Base-by-base conservation (phyloP, 2,329 filamentous ascomycete genomes). In the Colletotrichum sp. region DNA sequence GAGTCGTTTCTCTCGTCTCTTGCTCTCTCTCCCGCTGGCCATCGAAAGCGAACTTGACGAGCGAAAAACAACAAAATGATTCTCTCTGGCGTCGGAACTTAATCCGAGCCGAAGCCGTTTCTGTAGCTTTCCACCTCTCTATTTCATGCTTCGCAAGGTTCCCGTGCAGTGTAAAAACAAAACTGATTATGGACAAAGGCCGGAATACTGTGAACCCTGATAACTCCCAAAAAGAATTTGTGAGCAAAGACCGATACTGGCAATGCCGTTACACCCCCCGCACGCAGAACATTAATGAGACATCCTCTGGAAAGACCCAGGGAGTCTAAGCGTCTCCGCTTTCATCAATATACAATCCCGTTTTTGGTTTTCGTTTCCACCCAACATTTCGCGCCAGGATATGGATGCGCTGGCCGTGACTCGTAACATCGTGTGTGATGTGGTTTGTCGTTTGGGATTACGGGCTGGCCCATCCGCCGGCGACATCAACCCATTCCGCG, bases 401-500 rank as follows among this genome's bases (percentile, higher is more conserved):
- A 26, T 63, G 34, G 52, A 34, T 68, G 39, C 60, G 57, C 64
- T 76, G 64, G 73, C 69, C 44, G 34, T 73, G 70, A 64, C 69
- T 73, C 70, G 73, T 73, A 64, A 68, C 73, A 76, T 76, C 44
- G 63, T 76, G 44, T 73, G 64, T 34, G 44, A 72, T 68, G 69
- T 44, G 32, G 36, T 55, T 49, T 21, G 69, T 36, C 21, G 44
- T 63, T 64, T 52, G 36, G 62, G 18, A 76, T 65, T 83, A 88
- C 69, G 87, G 86, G 77, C 87, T 88, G 75, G 95, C 92, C 95
- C 96, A 99, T 76, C 97, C 97, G 80, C 97, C 97, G 64, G 96
- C 96, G 80, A 98, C 96, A 77, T 98, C 95, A 16, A 99, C 97
- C 97, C 97, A 99, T 86, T 99, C 96, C 12, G 95, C 91, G 72